phyloP scores from a whole-genome alignment of 1,139 yeast species.

The Diutina pseudorugosa region DNA sequence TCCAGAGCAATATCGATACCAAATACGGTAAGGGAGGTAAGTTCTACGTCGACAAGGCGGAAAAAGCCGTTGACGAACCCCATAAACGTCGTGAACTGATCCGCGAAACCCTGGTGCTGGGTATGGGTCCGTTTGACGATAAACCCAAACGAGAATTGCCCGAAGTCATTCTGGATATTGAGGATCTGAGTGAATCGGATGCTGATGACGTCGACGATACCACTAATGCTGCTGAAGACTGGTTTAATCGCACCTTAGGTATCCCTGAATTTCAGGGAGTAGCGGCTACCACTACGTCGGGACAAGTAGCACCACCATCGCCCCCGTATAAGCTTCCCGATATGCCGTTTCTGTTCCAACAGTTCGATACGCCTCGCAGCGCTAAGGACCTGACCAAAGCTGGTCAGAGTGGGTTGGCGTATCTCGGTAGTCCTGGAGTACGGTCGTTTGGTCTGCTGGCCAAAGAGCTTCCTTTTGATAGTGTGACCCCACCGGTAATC shows the following conservation, averaged over 20 bases:
- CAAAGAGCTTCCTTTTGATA: not conserved
- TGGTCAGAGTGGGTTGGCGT: not conserved
- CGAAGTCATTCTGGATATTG: not conserved
- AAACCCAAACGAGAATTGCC: not conserved
- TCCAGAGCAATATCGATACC: slow-evolving; percentile 63
- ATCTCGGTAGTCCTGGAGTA: not conserved
- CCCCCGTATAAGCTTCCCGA: not conserved
- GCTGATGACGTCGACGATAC: not conserved
- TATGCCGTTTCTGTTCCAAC: not conserved
- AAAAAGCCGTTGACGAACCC: slow-evolving; percentile 15
- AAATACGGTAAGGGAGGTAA: slow-evolving; percentile 83
- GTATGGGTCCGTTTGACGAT: not conserved
- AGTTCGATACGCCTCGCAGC: not conserved
- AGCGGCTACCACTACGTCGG: not conserved
- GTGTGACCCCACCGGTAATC: not conserved
- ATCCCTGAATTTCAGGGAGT: not conserved
- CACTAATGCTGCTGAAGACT: not conserved
- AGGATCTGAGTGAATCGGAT: slow-evolving; percentile 2
- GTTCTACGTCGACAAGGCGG: slow-evolving; percentile 41
- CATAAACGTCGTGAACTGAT: slow-evolving; percentile 13
- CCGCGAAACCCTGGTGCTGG: slow-evolving; percentile 4
- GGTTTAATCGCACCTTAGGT: not conserved
- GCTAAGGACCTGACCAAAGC: not conserved
- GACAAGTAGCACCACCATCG: not conserved
- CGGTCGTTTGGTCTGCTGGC: not conserved